A percentile compares a stretch with the other conserved stretches of the same genome.
These are phyloP conservation scores for Trametes cingulata DNA, from an alignment of 768 basidiomycete genomes.

Conservation along the genomic window DNA sequence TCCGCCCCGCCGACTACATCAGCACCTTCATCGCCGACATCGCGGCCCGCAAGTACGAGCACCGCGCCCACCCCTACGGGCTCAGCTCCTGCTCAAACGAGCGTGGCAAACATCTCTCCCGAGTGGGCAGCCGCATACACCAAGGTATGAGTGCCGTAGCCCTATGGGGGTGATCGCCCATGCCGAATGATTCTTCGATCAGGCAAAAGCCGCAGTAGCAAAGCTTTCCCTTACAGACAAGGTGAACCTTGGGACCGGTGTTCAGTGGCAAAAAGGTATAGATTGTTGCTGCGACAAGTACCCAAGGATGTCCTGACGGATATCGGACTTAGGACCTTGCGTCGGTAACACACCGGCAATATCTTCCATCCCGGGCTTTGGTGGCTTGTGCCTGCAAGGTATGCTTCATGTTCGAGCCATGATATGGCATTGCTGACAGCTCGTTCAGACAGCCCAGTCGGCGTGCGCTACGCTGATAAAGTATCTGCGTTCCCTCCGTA, in stretches of 20 bases:
- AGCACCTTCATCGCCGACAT: conserved; percentile 26
- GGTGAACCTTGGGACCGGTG: conserved; percentile 35
- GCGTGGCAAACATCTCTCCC: conserved; percentile 37
- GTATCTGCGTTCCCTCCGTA: conserved; percentile 45
- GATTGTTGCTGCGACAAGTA: background rate
- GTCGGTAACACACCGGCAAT: conserved; percentile 29
- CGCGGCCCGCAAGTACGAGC: conserved; percentile 22
- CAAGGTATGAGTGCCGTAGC: conserved; percentile 39
- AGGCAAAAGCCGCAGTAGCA: conserved; percentile 51
- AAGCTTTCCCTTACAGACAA: conserved; percentile 39
- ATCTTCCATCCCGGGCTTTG: conserved; percentile 25
- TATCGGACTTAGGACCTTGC: conserved; percentile 22
- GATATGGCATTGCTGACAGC: background rate
- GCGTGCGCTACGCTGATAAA: conserved; percentile 43
- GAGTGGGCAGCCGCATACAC: conserved; percentile 56
- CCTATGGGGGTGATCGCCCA: background rate
- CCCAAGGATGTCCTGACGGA: background rate
- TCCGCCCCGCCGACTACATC: conserved; percentile 21
- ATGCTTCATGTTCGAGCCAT: background rate
- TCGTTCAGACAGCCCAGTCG: conserved; percentile 37
- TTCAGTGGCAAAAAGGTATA: conserved; percentile 27
- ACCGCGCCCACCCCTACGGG: conserved; percentile 25
- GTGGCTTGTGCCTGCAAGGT: conserved; percentile 29
- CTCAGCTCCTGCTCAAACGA: conserved; percentile 22
- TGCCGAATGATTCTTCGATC: background rate